Evolutionary conservation across 2,329 filamentous ascomycete species (phyloP).

Genomic region (Leptoxyphium fumago): DNA sequence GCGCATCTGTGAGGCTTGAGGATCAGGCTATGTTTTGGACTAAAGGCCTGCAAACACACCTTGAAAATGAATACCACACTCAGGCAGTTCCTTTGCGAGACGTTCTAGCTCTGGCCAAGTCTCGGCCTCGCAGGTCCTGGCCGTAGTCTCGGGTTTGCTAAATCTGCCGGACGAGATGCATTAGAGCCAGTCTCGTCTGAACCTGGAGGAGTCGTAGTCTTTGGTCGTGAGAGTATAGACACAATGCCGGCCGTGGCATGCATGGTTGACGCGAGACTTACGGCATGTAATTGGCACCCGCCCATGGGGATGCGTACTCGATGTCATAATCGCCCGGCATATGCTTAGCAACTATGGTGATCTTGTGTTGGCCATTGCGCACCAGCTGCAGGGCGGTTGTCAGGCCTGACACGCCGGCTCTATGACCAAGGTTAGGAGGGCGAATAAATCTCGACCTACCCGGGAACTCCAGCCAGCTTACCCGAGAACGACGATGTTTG

Average conservation of each 20-base stretch:
- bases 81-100: slow-evolving; percentile 46
- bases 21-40: not conserved
- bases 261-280: slow-evolving; percentile 1
- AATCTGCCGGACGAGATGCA: not conserved
- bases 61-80: slow-evolving; percentile 71
- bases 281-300: slow-evolving; percentile 66
- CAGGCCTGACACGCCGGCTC: slow-evolving; percentile 51
- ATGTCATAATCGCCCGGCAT: slow-evolving; percentile 90
- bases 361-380: slow-evolving; percentile 36
- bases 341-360: slow-evolving; percentile 70
- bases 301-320: slow-evolving; percentile 82
- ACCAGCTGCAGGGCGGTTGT: slow-evolving; percentile 51
- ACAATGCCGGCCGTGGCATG: not conserved
- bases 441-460: too few relatives aligned
- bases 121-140: slow-evolving; percentile 26
- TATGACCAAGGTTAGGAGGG: slow-evolving; percentile 13
- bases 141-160: slow-evolving; percentile 20
- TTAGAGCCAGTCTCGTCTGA: too few relatives aligned
- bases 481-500: slow-evolving; percentile 35
- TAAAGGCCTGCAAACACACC: slow-evolving; percentile 6
- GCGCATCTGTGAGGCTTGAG: slow-evolving; percentile 23
- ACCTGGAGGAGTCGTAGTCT: too few relatives aligned
- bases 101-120: slow-evolving; percentile 31
- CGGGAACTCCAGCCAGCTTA: slow-evolving; percentile 14
- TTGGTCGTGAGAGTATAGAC: not conserved